Evolutionary conservation across 192 early-diverging fungal species (phyloP), one percentile per base, ranked within the genome.

Genomic region (Powellomyces hirtus): DNA sequence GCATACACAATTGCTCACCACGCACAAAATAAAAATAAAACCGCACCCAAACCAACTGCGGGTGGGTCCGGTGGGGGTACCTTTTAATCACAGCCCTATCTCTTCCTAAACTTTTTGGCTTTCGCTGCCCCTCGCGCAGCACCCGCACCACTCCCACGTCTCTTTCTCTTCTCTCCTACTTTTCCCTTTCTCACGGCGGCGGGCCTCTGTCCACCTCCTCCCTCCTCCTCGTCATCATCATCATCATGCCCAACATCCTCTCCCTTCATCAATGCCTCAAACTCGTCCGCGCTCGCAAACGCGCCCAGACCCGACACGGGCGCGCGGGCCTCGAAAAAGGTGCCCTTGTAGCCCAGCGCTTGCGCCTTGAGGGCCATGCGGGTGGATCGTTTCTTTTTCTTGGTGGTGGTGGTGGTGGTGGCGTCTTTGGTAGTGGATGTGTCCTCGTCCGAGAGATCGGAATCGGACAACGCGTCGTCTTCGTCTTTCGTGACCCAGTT

Each of bases 271-370:
- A 88, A 65, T 22, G 78, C 72, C n/a, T 67, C 75, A 57, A 86
- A 78, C 49, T 88, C 87, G 34, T 88, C 85, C 27, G 81, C 84
- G 49, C 80, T 84, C 22, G 86, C 86, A 70, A 89, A 85, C 24
- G 84, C 86, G 34, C 62, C 77, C 18, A 75, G 79, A 5, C 83
- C 87, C 16, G 74, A 83, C 14, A 75, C 84, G 22, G 68, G 75
- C 62, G 46, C 73, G 36, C 62, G 62, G 29, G 65, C 64, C 59
- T 74, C 76, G 59, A 81, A 80, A 64, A 59, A 81, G 59, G 64
- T 80, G 24, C 83, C 85, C 58, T 79, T 84, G 65, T 86, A 86
- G 16, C 83, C 83, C 1, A 85, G 76, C 29, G 79, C 66, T 40
- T 79, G 72, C 1, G 81, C 87, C 26, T 78, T 83, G 26, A 78